Evolutionary conservation across 2,329 filamentous ascomycete species (phyloP).

Genomic region (Rhynchosporium graminicola): DNA sequence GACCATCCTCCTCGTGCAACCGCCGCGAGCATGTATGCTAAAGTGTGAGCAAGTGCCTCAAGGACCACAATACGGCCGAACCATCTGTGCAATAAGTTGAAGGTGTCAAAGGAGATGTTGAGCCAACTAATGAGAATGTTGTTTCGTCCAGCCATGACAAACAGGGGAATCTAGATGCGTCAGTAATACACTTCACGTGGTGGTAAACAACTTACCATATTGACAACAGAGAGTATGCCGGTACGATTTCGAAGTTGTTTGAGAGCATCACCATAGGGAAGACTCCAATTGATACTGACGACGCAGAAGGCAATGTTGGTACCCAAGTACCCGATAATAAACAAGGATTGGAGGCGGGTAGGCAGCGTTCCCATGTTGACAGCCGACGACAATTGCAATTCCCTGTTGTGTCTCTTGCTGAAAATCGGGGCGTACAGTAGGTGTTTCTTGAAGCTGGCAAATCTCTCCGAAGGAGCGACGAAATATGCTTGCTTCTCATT

Average conservation of each 20-base stretch:
- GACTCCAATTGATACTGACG: slow-evolving; percentile 61
- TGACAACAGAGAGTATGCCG: slow-evolving; percentile 69
- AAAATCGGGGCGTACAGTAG: slow-evolving; percentile 71
- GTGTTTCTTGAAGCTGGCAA: slow-evolving; percentile 66
- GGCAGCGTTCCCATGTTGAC: slow-evolving; percentile 76
- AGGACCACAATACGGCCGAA: slow-evolving; percentile 74
- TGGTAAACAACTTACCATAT: slow-evolving; percentile 59
- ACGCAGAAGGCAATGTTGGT: slow-evolving; percentile 79
- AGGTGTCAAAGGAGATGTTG: slow-evolving; percentile 78
- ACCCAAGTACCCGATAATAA: slow-evolving; percentile 67
- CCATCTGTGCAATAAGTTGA: slow-evolving; percentile 81
- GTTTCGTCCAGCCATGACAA: slow-evolving; percentile 73
- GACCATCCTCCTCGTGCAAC: slow-evolving; percentile 51
- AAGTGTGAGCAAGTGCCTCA: slow-evolving; percentile 66
- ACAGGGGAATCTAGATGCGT: slow-evolving; percentile 57
- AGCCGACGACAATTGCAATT: slow-evolving; percentile 67
- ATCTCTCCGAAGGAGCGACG: slow-evolving; percentile 53
- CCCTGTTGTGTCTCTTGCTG: slow-evolving; percentile 74
- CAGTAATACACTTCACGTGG: slow-evolving; percentile 21
- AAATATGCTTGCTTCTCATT: slow-evolving; percentile 83
- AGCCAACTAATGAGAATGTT: slow-evolving; percentile 74
- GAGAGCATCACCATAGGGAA: slow-evolving; percentile 47
- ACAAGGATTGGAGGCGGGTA: slow-evolving; percentile 72
- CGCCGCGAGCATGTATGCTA: slow-evolving; percentile 56
- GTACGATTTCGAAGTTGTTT: slow-evolving; percentile 65